phyloP scores from a whole-genome alignment of 2,329 filamentous ascomycete species.

The Clonostachys solani region DNA sequence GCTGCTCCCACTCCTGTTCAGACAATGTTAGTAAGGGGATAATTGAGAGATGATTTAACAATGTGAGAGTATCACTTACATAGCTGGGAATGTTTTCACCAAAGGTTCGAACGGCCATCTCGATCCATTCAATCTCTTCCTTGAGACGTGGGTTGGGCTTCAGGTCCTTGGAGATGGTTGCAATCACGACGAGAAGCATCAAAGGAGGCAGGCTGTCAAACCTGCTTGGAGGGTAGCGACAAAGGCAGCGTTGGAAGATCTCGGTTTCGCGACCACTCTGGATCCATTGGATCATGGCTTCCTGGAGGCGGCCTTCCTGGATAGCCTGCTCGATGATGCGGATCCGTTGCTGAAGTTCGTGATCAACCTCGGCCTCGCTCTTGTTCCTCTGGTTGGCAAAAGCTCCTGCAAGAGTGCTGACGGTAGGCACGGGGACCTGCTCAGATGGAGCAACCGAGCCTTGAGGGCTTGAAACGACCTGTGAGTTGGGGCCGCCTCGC shows the following conservation, averaged over 20 bases:
- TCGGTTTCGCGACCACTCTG: constrained; percentile 59
- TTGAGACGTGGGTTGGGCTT: constrained; percentile 44
- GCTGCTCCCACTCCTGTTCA: constrained; percentile 29
- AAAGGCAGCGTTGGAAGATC: constrained; percentile 48
- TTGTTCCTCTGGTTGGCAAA: constrained; percentile 28
- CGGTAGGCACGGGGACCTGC: constrained; percentile 21
- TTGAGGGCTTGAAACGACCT: constrained; percentile 24
- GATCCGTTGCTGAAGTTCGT: constrained; percentile 51
- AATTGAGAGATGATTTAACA: not conserved
- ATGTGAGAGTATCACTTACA: constrained; percentile 34
- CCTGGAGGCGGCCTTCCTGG: constrained; percentile 55
- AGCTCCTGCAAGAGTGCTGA: constrained; percentile 25
- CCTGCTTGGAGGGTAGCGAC: constrained; percentile 28
- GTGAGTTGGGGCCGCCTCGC: constrained; percentile 16
- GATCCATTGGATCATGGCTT: constrained; percentile 63
- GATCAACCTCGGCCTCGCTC: constrained; percentile 26
- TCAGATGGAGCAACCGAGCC: constrained; percentile 15
- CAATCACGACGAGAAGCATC: constrained; percentile 59
- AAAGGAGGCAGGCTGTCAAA: constrained; percentile 56
- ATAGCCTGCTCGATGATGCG: constrained; percentile 60
- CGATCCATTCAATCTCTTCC: constrained; percentile 56
- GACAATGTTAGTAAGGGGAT: not conserved
- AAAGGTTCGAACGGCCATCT: constrained; percentile 53
- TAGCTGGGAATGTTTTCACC: constrained; percentile 39
- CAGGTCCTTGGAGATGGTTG: constrained; percentile 57